Base-by-base conservation (phyloP, 2,329 filamentous ascomycete genomes). In the Cordyceps sp. region DNA sequence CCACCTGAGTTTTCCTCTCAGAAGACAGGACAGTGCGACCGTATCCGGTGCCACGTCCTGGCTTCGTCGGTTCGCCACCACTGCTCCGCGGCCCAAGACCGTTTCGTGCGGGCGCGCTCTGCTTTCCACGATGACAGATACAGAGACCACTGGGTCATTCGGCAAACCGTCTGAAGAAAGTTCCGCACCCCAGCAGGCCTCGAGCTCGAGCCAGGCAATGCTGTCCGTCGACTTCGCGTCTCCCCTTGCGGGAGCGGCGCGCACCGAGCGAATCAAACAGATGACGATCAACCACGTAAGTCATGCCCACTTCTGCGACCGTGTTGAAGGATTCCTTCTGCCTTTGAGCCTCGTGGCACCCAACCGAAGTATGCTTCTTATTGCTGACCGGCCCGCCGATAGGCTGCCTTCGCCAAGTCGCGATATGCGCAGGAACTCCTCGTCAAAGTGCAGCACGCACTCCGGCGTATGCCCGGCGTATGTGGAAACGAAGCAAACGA, bases 391-490 rank as follows among this genome's bases (percentile, higher is more conserved):
- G 10, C 23, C 10, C 7, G 17, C 15, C 12, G 15, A 12, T 10
- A 58, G 55, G 46, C 50, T 10, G 53, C 54, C 2, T 54, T 53
- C 34, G 45, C 43, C 20, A 49, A 52, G 33, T 47, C 46, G 4
- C 50, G 53, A 8, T 35, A 40, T 6, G 45, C 48, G 26, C 55
- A 58, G 30, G 46, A 53, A 30, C 48, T 54, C 5, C 45, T 58
- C 12, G 48, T 50, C 39, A 54, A 52, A 36, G 44, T 55, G 3
- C 54, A 57, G 35, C 54, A 52, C 5, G 49, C 48, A 3, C 46
- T 58, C n/a, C 52, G 53, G 4, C 50, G 53, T 26, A 55, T 58
- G 49, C 53, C 55, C 6, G 54, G 54, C 9, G 48, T 58, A 25
- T 50, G 53, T 0, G 41, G 48, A 23, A 40, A 42, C 17, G 50